Evolutionary conservation across 306 rosid genomes (phyloP), one percentile per base, ranked within the genome.

Genomic region (Cicer cuneatum): DNA sequence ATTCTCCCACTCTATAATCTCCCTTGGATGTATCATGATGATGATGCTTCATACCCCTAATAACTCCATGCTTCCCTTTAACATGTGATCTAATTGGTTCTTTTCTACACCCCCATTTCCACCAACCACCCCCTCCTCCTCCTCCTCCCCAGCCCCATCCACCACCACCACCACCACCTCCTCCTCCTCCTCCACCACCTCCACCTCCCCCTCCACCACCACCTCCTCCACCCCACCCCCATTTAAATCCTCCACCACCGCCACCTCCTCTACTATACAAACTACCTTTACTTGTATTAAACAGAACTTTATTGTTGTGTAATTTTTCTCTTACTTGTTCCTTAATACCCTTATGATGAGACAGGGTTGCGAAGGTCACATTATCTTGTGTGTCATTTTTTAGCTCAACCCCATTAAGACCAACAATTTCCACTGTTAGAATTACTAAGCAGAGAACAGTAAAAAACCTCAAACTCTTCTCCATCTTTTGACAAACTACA

Each of bases 101-200:
- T 5, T 83, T 37, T 19, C 85, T 85, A 73, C 97, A 93, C 9
- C 97, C 98, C 96, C 96, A 91, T 80, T 84, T 87, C 85, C 85
- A 93, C 84, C 82, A 82, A 7, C 97, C 71, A 80, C 98, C 96
- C 4, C 97, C 98, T 48, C 96, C 92, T 7, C 96, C 97, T 21
- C 95, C 72, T 7, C 96, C 86, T 75, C 98, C 81, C 18, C 92
- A 85, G 5, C 95, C 75, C 0, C 91, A 56, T 0, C 92, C 78
- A 0, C 87, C 78, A 0, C 91, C 84, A 0, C 84, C 63, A 0
- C 90, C 87, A 0, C 85, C 82, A 0, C 74, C 47, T 0, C 86
- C 83, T 0, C 89, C 82, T 0, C 93, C 88, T 0, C 86, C 76
- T 0, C 87, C 78, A 0, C 89, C 51, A 10, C 87, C 72, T 0